Percentiles rank a stretch among this genome's conserved stretches.
phyloP scores from a whole-genome alignment of 2,329 filamentous ascomycete genomes.

The Dactylellina haptotyla region DNA sequence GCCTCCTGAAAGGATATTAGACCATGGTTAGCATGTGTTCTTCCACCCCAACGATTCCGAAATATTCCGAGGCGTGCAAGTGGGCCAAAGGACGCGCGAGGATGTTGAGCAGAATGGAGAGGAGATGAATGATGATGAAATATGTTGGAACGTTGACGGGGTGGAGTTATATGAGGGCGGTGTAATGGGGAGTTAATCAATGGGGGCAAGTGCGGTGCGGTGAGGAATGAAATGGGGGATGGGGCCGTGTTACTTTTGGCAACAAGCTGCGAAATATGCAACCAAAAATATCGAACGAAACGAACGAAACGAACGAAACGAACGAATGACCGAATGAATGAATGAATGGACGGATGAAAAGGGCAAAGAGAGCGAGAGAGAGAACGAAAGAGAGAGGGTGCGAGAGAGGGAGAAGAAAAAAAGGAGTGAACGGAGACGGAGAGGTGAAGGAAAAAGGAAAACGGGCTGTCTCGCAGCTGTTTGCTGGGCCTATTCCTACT shows the following conservation, averaged over 20 bases:
- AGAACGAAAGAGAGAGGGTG: not conserved
- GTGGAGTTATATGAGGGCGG: not conserved
- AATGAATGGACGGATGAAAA: slow-evolving; percentile 3
- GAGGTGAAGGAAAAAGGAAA: too few relatives aligned
- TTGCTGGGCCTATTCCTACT: slow-evolving; percentile 18
- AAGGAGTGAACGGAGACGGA: not conserved
- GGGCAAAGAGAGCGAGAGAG: slow-evolving; percentile 20
- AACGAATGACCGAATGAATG: slow-evolving; percentile 22
- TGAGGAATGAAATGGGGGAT: slow-evolving; percentile 34
- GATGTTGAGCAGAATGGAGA: slow-evolving; percentile 29
- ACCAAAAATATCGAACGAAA: slow-evolving; percentile 24
- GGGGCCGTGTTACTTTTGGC: slow-evolving; percentile 38
- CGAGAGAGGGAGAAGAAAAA: slow-evolving; percentile 1
- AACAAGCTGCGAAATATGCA: slow-evolving; percentile 44
- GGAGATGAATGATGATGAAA: not conserved
- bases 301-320: slow-evolving; percentile 15
- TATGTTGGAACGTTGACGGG: slow-evolving; percentile 17
- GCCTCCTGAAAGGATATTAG: slow-evolving; percentile 52
- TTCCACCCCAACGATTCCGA: slow-evolving; percentile 8
- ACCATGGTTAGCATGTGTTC: slow-evolving; percentile 49
- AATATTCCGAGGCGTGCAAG: slow-evolving; percentile 23
- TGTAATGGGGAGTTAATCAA: not conserved
- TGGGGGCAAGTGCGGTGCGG: slow-evolving; percentile 1
- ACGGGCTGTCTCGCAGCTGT: too few relatives aligned
- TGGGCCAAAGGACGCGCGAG: slow-evolving; percentile 17